Base-by-base conservation (phyloP, 768 basidiomycete species). In the Phallus indusiatus region DNA sequence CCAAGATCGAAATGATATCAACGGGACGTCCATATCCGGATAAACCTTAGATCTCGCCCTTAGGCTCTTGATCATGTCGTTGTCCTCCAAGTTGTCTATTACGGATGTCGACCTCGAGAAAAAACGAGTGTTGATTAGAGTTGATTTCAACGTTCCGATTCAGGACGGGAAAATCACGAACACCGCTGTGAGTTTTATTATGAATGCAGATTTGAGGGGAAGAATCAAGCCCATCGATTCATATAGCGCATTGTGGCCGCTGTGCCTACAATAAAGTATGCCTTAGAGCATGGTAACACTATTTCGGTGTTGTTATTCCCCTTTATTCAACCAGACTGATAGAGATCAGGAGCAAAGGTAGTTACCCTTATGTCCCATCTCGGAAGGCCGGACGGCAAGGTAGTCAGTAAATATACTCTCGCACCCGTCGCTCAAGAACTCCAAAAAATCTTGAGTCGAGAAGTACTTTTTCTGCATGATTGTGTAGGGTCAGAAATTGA, bases 341-440 rank as follows among this genome's bases (percentile, higher is more conserved):
- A 60, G 54, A 57, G 54, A 56, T 24, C 65, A 93, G 90, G 83
- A 59, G 92, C 94, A 61, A 79, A 83, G 60, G 78, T 81, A 59
- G 86, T 97, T 69, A 81, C 91, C 65, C 83, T 98, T 69, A 96
- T 97, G 94, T 97, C 95, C 68, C 95, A 99, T 72, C 83, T 99
- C 58, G 96, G 95, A 21, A 90, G 95, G 63, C 95, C 95, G 10
- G 93, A 98, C 73, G 95, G 95, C 66, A 88, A 90, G 67, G 83
- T 84, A 57, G 85, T 85, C 68, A 77, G 78, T 53, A 97, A 97
- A 68, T 95, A 90, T 78, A 91, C 93, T 7, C 83, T 99, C 60
- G 86, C 81, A 71, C 91, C 92, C 47, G 86, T 98, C 63, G 83
- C 94, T 49, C 72, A 73, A 60, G 90, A 94, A 71, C 79, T 96